Evolutionary conservation across 495 filamentous ascomycete species (phyloP), one percentile per base, ranked within the genome.

Genomic region (Penicillium arizonense): DNA sequence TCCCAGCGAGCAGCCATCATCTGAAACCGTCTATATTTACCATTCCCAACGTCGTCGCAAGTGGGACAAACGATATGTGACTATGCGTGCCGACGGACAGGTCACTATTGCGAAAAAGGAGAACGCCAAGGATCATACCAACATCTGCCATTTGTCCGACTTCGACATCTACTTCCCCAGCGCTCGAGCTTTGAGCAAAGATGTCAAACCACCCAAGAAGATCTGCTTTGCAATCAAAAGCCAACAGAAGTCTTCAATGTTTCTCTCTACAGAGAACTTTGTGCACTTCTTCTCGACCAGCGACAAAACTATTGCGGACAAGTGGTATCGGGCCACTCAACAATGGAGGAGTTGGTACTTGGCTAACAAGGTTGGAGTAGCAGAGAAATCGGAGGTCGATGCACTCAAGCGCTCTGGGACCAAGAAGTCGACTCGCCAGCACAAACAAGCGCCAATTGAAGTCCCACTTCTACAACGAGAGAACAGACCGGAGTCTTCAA

Each of bases 311-410:
- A 65, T 87, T 5, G 88, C 87, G 2, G 75, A 79, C 20, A 70
- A 76, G 24, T 96, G 89, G 75, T 86, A 88, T 63, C 71, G 76
- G 28, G 75, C 78, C 4, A 77, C 95, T 3, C 88, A 94, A 53
- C 71, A 74, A 39, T 97, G 90, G 93, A 77, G 94, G 50, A 92
- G 88, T 67, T 90, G 91, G 91, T 94, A 96, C 64, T 62, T 96
- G 18, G 83, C 89, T 26, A 83, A 87, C 58, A 70, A 59, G 50
- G 76, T 84, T 70, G 86, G 80, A 35, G 78, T 80, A 47, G 77
- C 67, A 9, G 63, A 68, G 26, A 56, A 72, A 42, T 69, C 69
- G 32, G 69, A 76, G 33, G 50, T 47, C 26, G 56, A 57, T 16
- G 20, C 58, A 26, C 26, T 23, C 30, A 60, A 35, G 55, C 48